Evolutionary conservation across 1,139 yeast species (phyloP).

Genomic region (Suhomyces chickasaworum): DNA sequence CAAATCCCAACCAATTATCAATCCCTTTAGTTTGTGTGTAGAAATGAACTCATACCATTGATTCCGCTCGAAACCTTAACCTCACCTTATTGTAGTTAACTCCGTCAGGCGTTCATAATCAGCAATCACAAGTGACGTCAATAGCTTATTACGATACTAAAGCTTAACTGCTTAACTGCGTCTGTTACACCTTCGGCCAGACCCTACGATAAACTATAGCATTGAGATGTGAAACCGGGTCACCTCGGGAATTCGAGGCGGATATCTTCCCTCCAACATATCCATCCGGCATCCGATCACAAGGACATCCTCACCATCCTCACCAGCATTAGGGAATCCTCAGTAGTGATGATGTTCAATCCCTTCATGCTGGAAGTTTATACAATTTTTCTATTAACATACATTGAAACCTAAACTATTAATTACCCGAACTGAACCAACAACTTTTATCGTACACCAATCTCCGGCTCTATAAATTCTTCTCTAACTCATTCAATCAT

Average conservation of each 20-base stretch:
- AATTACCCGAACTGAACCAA: constrained; percentile 5
- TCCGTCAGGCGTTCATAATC: background rate
- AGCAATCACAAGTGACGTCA: constrained; percentile 1
- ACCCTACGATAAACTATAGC: background rate
- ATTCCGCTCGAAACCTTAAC: background rate
- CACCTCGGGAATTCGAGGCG: constrained; percentile 1
- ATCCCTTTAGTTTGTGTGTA: no score
- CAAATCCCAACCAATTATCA: no score
- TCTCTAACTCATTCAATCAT: constrained; percentile 15
- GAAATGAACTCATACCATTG: no score
- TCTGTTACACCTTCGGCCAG: background rate
- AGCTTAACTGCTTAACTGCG: background rate
- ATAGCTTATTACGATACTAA: background rate
- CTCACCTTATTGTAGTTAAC: background rate
- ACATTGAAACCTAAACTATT: constrained; percentile 3
- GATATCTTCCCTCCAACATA: no score
- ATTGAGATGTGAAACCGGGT: constrained; percentile 3
- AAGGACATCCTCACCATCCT: no score
- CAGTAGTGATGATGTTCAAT: background rate
- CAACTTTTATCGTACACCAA: background rate
- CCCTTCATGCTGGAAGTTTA: no score
- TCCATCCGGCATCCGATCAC: no score
- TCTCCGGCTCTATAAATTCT: constrained; percentile 2
- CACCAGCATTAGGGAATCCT: no score
- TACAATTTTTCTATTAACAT: background rate